Evolutionary conservation across 331 rosid genomes (phyloP), one percentile per base, ranked within the genome.

Genomic region (Malus hybrid): DNA sequence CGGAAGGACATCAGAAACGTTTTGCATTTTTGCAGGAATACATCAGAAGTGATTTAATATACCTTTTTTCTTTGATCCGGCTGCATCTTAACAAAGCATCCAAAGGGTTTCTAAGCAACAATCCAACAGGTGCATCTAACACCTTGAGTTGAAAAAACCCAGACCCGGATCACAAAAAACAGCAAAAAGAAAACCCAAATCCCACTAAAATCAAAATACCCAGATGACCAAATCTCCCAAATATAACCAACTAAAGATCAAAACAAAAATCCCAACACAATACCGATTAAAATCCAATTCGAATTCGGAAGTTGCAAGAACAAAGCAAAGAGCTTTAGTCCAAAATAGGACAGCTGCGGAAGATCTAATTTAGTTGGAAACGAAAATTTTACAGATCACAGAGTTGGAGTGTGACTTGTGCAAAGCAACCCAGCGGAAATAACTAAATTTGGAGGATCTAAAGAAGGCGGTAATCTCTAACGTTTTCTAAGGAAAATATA

Each of bases 31-130:
- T 64, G 46, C 69, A 31, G 42, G 69, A 64, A 36, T 6, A 70
- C 65, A 69, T 9, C 52, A 65, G 67, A 71, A 67, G 66, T 28
- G 55, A 72, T 50, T 69, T 66, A 84, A 76, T 78, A 79, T 84
- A 88, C 99, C 99, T 92, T 95, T 89, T 88, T 95, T 74, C 90
- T 89, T 65, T 89, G 97, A 85, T 92, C 99, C 72, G 87, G 85
- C 85, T 81, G 90, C 99, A 90, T 92, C 88, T 80, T 78, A 83
- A 76, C 74, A 66, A 76, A 87, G 87, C 92, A 88, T 88, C 73
- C 82, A 84, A 73, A 39, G 24, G 75, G 72, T 55, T 77, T 59
- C 67, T 61, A 77, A 79, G 71, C 79, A 71, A 79, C 64, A 77
- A 65, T 65, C 76, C 76, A 81, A 76, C 46, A 67, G 78, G 82